Evolutionary conservation across 352 stramenopile species (phyloP).

Genomic region (Thalassiosira exigua): DNA sequence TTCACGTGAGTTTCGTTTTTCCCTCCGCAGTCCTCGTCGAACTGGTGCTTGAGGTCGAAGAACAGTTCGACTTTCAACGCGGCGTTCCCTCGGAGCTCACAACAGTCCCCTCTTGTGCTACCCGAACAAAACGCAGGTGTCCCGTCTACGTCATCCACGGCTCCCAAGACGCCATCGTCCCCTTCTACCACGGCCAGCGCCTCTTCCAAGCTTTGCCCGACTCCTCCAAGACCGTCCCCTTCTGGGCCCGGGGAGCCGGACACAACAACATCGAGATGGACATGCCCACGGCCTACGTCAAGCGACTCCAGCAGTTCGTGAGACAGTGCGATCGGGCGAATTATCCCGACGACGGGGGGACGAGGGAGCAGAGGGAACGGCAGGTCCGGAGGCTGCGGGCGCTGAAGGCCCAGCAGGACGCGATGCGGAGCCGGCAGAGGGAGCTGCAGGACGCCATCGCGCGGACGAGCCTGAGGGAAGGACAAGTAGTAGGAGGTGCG

Average conservation of each 20-base stretch:
- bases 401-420: not conserved
- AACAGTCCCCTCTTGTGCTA: no score
- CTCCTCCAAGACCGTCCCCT: slow-evolving; percentile 73
- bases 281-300: slow-evolving; percentile 61
- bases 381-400: not conserved
- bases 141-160: slow-evolving; percentile 81
- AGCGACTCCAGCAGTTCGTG: slow-evolving; percentile 54
- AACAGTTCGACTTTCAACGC: no score
- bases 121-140: slow-evolving; percentile 30
- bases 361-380: not conserved
- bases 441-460: not conserved
- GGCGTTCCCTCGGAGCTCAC: not conserved
- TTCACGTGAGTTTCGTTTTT: slow-evolving; percentile 39
- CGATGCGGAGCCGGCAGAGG: not conserved
- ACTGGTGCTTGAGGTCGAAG: no score
- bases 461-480: not conserved
- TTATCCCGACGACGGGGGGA: not conserved
- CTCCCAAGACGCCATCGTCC: slow-evolving; percentile 82
- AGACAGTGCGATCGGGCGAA: slow-evolving; percentile 50
- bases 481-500: not conserved
- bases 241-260: slow-evolving; percentile 93
- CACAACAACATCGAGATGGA: slow-evolving; percentile 95
- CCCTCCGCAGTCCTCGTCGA: not conserved
- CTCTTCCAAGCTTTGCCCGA: slow-evolving; percentile 51
- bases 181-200: slow-evolving; percentile 56